phyloP scores from a whole-genome alignment of 164 flowering plant genomes.

The Piper betle region DNA sequence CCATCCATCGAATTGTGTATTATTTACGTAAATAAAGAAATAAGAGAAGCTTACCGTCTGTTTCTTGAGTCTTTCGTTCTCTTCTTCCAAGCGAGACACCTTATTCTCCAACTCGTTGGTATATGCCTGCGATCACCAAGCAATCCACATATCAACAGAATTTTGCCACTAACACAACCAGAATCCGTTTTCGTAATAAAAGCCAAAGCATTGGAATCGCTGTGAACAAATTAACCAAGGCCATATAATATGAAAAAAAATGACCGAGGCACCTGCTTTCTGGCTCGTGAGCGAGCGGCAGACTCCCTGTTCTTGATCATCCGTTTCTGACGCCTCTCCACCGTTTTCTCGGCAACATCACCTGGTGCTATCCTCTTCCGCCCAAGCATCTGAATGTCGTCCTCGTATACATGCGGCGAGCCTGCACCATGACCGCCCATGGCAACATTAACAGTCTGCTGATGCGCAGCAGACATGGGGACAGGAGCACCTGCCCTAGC shows the following conservation, averaged over 20 bases:
- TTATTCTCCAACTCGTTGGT: constrained; percentile 79
- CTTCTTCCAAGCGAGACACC: constrained; percentile 71
- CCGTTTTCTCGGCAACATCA: constrained; percentile 85
- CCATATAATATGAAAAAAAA: constrained; percentile 1
- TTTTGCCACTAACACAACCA: not conserved
- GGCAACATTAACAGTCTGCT: constrained; percentile 27
- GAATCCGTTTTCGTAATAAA: too few species aligned
- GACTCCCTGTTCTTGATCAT: constrained; percentile 98
- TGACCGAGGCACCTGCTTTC: constrained; percentile 62
- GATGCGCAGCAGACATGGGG: constrained; percentile 23
- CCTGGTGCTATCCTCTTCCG: constrained; percentile 15
- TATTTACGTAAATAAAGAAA: not conserved
- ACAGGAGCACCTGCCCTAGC: constrained; percentile 66
- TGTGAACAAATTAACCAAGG: not conserved
- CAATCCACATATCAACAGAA: not conserved
- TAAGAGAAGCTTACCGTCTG: constrained; percentile 34
- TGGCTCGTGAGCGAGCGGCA: constrained; percentile 87
- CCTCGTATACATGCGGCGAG: constrained; percentile 29
- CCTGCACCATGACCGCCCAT: constrained; percentile 56
- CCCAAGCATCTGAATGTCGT: constrained; percentile 5
- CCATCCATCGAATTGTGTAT: not conserved
- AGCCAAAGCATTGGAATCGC: constrained; percentile 1
- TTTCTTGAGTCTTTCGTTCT: constrained; percentile 68
- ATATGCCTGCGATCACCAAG: constrained; percentile 48
- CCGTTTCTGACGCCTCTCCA: constrained; percentile 82